Conservation (phyloP, 208 protist genomes). For the Wallacemonas sp. region DNA sequence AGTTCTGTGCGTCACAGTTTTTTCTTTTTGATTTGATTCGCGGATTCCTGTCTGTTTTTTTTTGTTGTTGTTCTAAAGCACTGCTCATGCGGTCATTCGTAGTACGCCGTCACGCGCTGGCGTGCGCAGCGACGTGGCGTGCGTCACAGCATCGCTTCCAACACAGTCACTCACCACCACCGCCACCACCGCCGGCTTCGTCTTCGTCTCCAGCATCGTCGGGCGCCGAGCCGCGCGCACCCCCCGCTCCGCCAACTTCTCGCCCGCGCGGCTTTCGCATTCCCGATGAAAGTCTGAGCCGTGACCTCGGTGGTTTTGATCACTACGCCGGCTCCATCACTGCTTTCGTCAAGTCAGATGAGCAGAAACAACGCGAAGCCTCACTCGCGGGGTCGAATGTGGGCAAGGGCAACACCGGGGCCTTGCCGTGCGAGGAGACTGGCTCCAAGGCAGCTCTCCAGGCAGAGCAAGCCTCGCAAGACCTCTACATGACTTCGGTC, state of each 20-base stretch:
- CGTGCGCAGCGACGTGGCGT: not conserved
- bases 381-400: constrained; percentile 6
- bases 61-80: no score
- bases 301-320: constrained; percentile 56
- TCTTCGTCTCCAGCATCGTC: not conserved
- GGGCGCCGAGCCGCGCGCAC: constrained; percentile 9
- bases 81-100: constrained; percentile 5
- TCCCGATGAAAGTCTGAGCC: constrained; percentile 63
- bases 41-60: constrained; percentile 8
- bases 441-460: constrained; percentile 40
- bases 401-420: constrained; percentile 7
- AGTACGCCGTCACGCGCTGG: not conserved
- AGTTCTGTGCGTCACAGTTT: not conserved
- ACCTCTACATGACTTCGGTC: constrained; percentile 50
- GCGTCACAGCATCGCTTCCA: not conserved
- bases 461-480: constrained; percentile 47
- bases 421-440: constrained; percentile 64
- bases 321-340: constrained; percentile 84
- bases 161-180: not conserved
- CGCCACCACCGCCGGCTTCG: not conserved
- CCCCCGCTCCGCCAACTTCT: constrained; percentile 6
- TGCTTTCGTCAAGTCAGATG: constrained; percentile 68
- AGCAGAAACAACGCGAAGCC: constrained; percentile 27
- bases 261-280: constrained; percentile 29
- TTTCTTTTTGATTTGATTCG: not conserved